Base-by-base conservation (phyloP, 192 early-diverging fungal genomes). In the Ambispora gerdemannii region DNA sequence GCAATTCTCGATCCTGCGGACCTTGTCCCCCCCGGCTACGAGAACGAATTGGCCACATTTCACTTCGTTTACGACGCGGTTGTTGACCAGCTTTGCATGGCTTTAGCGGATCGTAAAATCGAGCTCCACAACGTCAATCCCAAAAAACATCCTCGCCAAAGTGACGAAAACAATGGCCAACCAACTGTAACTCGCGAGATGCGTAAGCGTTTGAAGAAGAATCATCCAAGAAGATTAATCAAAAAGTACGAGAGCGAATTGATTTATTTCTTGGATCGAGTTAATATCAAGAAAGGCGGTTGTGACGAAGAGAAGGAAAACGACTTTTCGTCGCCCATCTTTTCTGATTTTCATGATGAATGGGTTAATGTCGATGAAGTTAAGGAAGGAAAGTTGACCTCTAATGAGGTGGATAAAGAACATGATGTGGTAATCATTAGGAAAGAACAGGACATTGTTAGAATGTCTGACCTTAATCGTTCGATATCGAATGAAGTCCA, bases 1-100 rank as follows among this genome's bases (percentile, higher is more conserved):
- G 84, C 84, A 13, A 73, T 79, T 33, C 73, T 85, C 15, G 78
- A 80, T 69, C 74, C 77, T 28, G 76, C 74, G 24, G 84, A 85
- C 63, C 53, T 85, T 36, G 56, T 70, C 1, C 77, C 79, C 34
- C 84, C 84, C 11, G 84, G 84, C 8, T 85, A 83, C 24, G 67
- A 64, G 30, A 64, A 43, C 32, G 74, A 79, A 22, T 67, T 65
- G 0, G 71, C 81, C 11, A 71, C 74, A 4, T 79, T 82, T 35
- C 81, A 82, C 62, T 82, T 78, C 74, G 70, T 73, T 47, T 77
- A 78, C 33, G 80, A 82, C 36, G 67, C 77, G n/a, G 64, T 72
- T 28, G 75, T 77, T 51, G 77, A 74, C 24, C 73, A 74, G 50
- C 30, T 82, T 36, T 75, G 36, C 38, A 75, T 34, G 63, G 35